Evolutionary conservation across 2,329 filamentous ascomycete species (phyloP).

Genomic region (Pseudogymnoascus sp.): DNA sequence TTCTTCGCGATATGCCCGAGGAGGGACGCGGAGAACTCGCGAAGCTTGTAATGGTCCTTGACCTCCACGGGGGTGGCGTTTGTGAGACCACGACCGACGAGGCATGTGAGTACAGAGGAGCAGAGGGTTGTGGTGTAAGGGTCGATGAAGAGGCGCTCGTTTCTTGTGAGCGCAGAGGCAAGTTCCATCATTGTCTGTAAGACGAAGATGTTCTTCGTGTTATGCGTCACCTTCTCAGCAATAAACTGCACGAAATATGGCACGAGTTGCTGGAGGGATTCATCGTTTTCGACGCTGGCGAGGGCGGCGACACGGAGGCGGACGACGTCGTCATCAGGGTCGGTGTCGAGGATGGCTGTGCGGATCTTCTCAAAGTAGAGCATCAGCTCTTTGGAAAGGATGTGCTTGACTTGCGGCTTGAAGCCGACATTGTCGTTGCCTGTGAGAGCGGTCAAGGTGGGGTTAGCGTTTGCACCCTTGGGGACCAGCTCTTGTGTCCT

Average conservation of each 20-base stretch:
- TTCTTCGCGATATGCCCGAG: slow-evolving; percentile 71
- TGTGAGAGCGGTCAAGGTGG: slow-evolving; percentile 70
- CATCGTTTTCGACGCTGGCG: slow-evolving; percentile 77
- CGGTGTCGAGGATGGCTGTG: slow-evolving; percentile 77
- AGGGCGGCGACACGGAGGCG: slow-evolving; percentile 74
- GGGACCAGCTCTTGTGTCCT: slow-evolving; percentile 77
- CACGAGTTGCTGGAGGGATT: slow-evolving; percentile 86
- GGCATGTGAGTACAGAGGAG: slow-evolving; percentile 82
- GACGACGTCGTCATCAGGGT: slow-evolving; percentile 66
- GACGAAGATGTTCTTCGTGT: slow-evolving; percentile 80
- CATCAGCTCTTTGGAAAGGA: slow-evolving; percentile 90
- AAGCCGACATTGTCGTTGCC: slow-evolving; percentile 77
- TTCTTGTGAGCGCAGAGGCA: slow-evolving; percentile 73
- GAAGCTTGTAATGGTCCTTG: slow-evolving; percentile 65
- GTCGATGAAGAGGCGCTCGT: slow-evolving; percentile 65
- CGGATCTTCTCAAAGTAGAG: slow-evolving; percentile 97
- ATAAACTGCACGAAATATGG: slow-evolving; percentile 97
- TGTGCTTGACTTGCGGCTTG: slow-evolving; percentile 89
- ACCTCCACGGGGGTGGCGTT: slow-evolving; percentile 43
- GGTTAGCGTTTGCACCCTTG: slow-evolving; percentile 82
- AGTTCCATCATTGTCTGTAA: slow-evolving; percentile 90
- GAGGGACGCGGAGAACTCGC: slow-evolving; percentile 75
- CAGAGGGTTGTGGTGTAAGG: slow-evolving; percentile 59
- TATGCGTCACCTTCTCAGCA: slow-evolving; percentile 90
- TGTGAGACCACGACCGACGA: slow-evolving; percentile 65